phyloP scores from a whole-genome alignment of 2,329 filamentous ascomycete species.

The Fusarium buharicum region DNA sequence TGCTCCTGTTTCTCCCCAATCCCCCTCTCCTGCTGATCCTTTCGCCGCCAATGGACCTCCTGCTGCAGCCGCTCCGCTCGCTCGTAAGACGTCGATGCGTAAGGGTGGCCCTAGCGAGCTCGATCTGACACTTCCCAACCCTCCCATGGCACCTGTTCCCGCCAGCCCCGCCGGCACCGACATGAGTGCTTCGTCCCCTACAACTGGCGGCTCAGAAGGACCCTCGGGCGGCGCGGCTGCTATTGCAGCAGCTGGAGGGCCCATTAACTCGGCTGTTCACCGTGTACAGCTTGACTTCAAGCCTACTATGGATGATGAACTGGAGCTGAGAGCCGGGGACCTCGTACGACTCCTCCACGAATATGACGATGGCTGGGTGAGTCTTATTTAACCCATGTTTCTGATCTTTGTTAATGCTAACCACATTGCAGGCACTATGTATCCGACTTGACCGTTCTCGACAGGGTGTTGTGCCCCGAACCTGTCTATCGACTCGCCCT shows the following conservation, averaged over 20 bases:
- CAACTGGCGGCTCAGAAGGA: conserved; percentile 54
- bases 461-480: conserved; percentile 93
- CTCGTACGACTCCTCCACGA: conserved; percentile 91
- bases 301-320: conserved; percentile 91
- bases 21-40: conserved; percentile 45
- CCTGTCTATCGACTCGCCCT: conserved; percentile 90
- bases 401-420: conserved; percentile 43
- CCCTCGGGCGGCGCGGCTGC: conserved; percentile 65
- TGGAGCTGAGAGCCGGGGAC: conserved; percentile 82
- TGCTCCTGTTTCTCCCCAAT: conserved; percentile 29
- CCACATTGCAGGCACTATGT: conserved; percentile 77
- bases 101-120: conserved; percentile 62
- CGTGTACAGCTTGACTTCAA: conserved; percentile 95
- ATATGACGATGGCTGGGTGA: conserved; percentile 98
- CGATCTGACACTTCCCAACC: conserved; percentile 62
- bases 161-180: conserved; percentile 72
- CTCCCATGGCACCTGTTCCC: conserved; percentile 53
- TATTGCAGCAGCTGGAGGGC: conserved; percentile 71
- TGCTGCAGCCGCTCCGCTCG: conserved; percentile 52
- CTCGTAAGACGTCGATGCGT: conserved; percentile 67
- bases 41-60: conserved; percentile 53
- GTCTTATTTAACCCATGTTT: conserved; percentile 44
- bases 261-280: conserved; percentile 75
- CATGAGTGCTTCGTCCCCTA: conserved; percentile 67
- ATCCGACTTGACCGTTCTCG: conserved; percentile 88